Evolutionary conservation across 495 filamentous ascomycete genomes (phyloP).

Genomic region (Lophiostoma macrostomum): DNA sequence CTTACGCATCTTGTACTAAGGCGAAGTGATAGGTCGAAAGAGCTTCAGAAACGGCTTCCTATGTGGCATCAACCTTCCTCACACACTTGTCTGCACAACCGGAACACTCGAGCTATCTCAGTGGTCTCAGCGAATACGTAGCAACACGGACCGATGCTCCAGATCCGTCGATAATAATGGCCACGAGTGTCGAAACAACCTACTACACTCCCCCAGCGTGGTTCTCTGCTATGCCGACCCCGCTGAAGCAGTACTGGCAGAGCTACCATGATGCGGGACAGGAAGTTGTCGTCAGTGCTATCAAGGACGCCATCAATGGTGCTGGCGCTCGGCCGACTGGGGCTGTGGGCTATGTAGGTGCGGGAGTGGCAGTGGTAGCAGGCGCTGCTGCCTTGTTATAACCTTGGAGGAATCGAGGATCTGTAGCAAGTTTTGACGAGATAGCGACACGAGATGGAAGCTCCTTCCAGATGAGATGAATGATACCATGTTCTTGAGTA

Average conservation of each 20-base stretch:
- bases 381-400: background rate
- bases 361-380: background rate
- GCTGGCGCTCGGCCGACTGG: background rate
- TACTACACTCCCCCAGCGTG: constrained; percentile 4
- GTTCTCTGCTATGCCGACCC: constrained; percentile 5
- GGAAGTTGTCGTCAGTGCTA: background rate
- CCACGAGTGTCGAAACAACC: background rate
- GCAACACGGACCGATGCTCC: constrained; percentile 16
- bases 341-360: background rate
- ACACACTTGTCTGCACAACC: background rate
- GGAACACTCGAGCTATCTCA: background rate
- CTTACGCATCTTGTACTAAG: no score
- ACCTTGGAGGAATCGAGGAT: background rate
- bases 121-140: background rate
- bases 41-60: no score
- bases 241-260: background rate
- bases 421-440: background rate
- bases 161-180: background rate
- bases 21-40: no score
- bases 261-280: background rate
- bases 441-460: background rate
- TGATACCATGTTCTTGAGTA: no score
- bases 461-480: no score
- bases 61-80: background rate
- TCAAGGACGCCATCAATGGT: background rate